Percentiles rank a stretch among this genome's conserved stretches.
phyloP scores from a whole-genome alignment of 2,329 filamentous ascomycete genomes.

The Scedosporium boydii region DNA sequence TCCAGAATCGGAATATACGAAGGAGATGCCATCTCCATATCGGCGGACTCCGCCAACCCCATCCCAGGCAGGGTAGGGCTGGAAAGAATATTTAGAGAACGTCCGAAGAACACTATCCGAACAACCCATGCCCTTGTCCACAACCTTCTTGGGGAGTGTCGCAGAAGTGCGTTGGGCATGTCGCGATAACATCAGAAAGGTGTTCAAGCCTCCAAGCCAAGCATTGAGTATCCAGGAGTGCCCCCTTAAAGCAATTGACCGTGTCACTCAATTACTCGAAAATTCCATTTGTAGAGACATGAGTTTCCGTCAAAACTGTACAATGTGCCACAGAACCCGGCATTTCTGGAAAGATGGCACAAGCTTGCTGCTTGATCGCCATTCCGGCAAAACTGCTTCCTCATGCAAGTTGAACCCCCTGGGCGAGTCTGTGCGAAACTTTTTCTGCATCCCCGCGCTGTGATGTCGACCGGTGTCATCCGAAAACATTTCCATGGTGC shows the following conservation, averaged over 20 bases:
- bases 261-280: neutral
- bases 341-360: neutral
- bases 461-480: no score
- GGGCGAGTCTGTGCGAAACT: neutral
- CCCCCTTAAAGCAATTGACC: neutral
- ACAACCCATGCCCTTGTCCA: neutral
- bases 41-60: no score
- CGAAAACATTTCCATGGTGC: no score
- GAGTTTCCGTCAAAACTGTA: neutral
- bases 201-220: neutral
- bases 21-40: no score
- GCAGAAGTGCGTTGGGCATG: neutral
- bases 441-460: neutral
- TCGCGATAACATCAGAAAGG: neutral
- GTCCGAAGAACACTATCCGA: neutral
- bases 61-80: no score
- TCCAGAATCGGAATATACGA: no score
- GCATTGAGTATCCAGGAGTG: neutral
- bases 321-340: neutral
- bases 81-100: neutral
- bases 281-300: neutral
- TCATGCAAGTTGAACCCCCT: neutral
- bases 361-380: constrained; percentile 5
- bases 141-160: neutral
- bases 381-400: neutral